phyloP scores from a whole-genome alignment of 2,329 filamentous ascomycete species.

The Cadophora malorum region DNA sequence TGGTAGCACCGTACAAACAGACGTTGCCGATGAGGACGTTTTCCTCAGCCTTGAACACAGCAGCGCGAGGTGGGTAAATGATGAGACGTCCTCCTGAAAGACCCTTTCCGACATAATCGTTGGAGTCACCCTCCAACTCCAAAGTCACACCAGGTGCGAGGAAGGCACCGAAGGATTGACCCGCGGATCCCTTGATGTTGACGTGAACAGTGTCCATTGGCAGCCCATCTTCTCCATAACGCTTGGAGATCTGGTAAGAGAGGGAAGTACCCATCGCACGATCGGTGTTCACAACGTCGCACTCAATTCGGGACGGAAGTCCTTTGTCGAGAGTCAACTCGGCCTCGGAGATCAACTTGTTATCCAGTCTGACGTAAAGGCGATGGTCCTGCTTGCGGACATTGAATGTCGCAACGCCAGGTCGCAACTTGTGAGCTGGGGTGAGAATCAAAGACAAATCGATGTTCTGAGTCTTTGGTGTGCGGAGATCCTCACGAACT shows the following conservation, averaged over 20 bases:
- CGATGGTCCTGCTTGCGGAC: conserved; percentile 97
- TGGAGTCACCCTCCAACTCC: conserved; percentile 93
- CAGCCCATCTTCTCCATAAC: conserved; percentile 86
- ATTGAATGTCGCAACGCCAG: conserved; percentile 95
- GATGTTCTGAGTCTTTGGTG: conserved; percentile 89
- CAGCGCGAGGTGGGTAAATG: conserved; percentile 87
- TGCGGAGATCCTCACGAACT: conserved; percentile 87
- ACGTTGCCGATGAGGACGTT: conserved; percentile 94
- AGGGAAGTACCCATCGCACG: conserved; percentile 91
- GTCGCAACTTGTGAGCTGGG: conserved; percentile 92
- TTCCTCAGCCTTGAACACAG: conserved; percentile 95
- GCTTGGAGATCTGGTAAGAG: conserved; percentile 94
- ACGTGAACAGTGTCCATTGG: conserved; percentile 94
- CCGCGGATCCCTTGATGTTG: conserved; percentile 95
- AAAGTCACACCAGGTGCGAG: conserved; percentile 91
- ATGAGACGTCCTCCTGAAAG: conserved; percentile 92
- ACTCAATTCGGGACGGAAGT: conserved; percentile 90
- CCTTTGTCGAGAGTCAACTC: conserved; percentile 95
- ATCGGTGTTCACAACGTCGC: conserved; percentile 95
- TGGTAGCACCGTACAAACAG: conserved; percentile 92
- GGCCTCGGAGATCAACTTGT: conserved; percentile 95
- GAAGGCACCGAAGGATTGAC: conserved; percentile 95
- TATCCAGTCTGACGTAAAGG: conserved; percentile 90
- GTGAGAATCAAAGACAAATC: conserved; percentile 92
- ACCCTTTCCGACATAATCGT: conserved; percentile 97